These are phyloP conservation scores for Handroanthus guayacan DNA, from an alignment of 257 asterid species.

Conservation along the genomic window DNA sequence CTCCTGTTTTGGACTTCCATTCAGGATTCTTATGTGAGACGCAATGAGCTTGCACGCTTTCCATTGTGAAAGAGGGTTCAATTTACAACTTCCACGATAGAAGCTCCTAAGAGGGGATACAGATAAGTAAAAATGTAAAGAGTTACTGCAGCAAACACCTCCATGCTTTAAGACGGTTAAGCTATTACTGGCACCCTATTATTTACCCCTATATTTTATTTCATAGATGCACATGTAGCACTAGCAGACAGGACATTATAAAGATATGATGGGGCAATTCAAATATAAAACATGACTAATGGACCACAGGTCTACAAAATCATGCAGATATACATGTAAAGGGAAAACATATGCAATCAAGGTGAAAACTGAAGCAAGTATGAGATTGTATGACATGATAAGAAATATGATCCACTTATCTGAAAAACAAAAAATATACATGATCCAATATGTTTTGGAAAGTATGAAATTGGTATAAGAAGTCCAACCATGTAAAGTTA, in stretches of 20 bases:
- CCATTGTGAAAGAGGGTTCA: slow-evolving; percentile 35
- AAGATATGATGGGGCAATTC: slow-evolving; percentile 9
- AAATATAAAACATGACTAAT: slow-evolving; percentile 16
- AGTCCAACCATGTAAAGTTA: slow-evolving; percentile 8
- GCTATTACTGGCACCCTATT: not conserved
- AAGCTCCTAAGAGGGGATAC: slow-evolving; percentile 46
- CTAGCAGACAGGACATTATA: not conserved
- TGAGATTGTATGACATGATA: not conserved
- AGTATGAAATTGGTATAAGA: slow-evolving; percentile 9
- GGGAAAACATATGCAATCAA: slow-evolving; percentile 8
- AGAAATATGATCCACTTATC: not conserved
- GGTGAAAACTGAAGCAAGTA: not conserved
- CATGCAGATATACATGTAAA: slow-evolving; percentile 4
- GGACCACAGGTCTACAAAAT: not conserved
- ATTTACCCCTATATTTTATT: slow-evolving; percentile 1
- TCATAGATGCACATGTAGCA: slow-evolving; percentile 16
- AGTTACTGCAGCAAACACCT: slow-evolving; percentile 20
- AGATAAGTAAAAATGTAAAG: slow-evolving; percentile 11
- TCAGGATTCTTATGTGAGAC: slow-evolving; percentile 39
- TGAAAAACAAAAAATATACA: no score
- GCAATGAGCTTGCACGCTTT: slow-evolving; percentile 42
- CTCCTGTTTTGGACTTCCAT: slow-evolving; percentile 39
- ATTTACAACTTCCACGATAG: slow-evolving; percentile 38
- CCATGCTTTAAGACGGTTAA: slow-evolving; percentile 1
- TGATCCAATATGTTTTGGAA: not conserved